A percentile compares a stretch with the other conserved stretches of the same genome.
These are phyloP conservation scores for Papiliotrema flavescens DNA, from an alignment of 1,284 basidiomycete genomes.

Conservation along the genomic window DNA sequence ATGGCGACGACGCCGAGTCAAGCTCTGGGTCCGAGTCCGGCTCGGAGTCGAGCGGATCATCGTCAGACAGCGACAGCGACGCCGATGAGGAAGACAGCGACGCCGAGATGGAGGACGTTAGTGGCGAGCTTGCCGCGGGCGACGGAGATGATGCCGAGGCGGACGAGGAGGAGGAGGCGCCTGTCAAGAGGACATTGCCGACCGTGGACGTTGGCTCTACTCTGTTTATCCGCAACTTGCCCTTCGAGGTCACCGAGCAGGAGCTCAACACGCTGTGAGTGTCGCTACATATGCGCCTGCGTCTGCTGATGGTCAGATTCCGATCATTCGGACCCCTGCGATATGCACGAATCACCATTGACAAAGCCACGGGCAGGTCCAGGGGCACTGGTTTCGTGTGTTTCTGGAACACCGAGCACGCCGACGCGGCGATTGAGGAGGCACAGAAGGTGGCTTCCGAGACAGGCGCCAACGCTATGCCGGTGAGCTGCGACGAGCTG, in stretches of 20 bases:
- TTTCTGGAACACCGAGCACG: constrained; percentile 92
- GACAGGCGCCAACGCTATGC: constrained; percentile 48
- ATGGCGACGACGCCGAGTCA: constrained; percentile 24
- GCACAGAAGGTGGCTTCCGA: constrained; percentile 69
- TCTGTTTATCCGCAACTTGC: constrained; percentile 90
- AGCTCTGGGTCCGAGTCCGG: constrained; percentile 43
- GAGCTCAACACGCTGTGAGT: constrained; percentile 75
- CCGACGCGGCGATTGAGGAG: constrained; percentile 77
- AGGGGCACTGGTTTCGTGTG: constrained; percentile 95
- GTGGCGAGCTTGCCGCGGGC: constrained; percentile 53
- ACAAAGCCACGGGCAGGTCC: constrained; percentile 75
- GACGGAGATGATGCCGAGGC: constrained; percentile 51
- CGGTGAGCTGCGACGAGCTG: constrained; percentile 23
- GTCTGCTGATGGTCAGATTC: constrained; percentile 58
- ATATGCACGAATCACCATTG: constrained; percentile 89
- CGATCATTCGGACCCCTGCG: constrained; percentile 86
- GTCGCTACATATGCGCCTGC: neutral
- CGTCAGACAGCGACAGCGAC: constrained; percentile 25
- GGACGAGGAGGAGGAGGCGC: constrained; percentile 54
- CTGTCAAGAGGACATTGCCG: constrained; percentile 68
- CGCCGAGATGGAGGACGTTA: constrained; percentile 52
- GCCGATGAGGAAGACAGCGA: constrained; percentile 43
- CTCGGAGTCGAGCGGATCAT: constrained; percentile 15
- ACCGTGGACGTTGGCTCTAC: constrained; percentile 81
- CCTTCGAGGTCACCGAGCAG: constrained; percentile 87